Conservation (phyloP, 345 rosid genomes). For the Mangifera indica region DNA sequence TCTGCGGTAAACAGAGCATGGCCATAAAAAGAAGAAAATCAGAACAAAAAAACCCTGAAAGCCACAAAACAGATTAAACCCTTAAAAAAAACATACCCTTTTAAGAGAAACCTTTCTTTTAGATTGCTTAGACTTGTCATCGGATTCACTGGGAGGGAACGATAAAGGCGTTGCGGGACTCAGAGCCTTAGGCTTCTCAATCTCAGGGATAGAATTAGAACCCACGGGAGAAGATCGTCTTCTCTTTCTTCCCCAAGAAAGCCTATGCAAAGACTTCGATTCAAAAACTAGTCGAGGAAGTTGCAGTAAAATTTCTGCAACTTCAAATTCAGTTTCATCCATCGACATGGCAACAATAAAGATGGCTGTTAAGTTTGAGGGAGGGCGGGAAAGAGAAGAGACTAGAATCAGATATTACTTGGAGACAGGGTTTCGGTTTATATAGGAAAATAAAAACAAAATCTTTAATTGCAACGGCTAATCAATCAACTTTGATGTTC, state of each 20-base stretch:
- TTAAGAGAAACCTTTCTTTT: constrained; percentile 24
- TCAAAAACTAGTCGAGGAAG: constrained; percentile 17
- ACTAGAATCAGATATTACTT: no score
- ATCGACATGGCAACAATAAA: not conserved
- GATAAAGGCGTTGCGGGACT: constrained; percentile 43
- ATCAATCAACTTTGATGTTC: no score
- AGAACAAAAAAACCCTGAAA: not conserved
- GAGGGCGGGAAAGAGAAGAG: no score
- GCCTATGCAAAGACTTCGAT: constrained; percentile 7
- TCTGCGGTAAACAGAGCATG: constrained; percentile 24
- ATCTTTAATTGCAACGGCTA: no score
- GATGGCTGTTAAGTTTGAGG: no score
- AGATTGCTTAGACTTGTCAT: constrained; percentile 26
- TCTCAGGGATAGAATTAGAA: not conserved
- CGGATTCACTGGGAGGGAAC: constrained; percentile 40
- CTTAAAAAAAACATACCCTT: constrained; percentile 19
- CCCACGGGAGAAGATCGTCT: constrained; percentile 26
- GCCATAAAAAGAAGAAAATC: not conserved
- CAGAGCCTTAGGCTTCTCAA: constrained; percentile 21
- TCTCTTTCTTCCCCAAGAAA: constrained; percentile 32
- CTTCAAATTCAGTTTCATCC: constrained; percentile 20
- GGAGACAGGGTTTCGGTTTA: no score
- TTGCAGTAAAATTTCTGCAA: constrained; percentile 26
- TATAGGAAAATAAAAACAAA: no score
- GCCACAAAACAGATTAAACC: not conserved